These are phyloP conservation scores for Cercospora berteroae DNA, from an alignment of 2,329 filamentous ascomycete species.

Conservation along the genomic window DNA sequence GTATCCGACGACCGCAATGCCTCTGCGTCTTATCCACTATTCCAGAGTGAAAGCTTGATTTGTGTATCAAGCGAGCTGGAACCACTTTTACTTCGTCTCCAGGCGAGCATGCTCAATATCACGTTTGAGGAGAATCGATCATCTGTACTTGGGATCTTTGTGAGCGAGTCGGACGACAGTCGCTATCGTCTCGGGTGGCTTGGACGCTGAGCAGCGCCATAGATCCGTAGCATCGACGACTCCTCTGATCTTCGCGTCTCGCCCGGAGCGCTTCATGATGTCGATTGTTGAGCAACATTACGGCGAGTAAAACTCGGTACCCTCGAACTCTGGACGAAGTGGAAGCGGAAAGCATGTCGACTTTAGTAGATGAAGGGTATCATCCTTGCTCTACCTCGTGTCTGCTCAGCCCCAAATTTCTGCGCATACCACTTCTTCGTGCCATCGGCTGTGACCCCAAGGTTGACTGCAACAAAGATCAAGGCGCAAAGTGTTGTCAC, in stretches of 20 bases:
- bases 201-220: neutral
- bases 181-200: neutral
- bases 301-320: neutral
- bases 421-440: constrained; percentile 76
- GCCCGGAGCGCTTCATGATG: neutral
- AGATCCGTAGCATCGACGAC: neutral
- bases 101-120: neutral
- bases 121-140: neutral
- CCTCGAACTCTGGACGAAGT: neutral
- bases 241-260: neutral
- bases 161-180: neutral
- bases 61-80: neutral
- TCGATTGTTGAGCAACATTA: neutral
- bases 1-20: neutral
- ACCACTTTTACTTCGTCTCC: neutral
- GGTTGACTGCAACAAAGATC: constrained; percentile 72
- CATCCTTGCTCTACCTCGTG: constrained; percentile 69
- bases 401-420: constrained; percentile 68
- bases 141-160: neutral
- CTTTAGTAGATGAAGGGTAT: constrained; percentile 59
- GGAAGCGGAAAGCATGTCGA: neutral
- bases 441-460: constrained; percentile 75
- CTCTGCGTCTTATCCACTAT: neutral
- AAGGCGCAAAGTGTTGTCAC: constrained; percentile 68
- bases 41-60: neutral